A percentile compares a stretch with the other conserved stretches of the same genome.
Evolutionary conservation across 2,329 filamentous ascomycete genomes (phyloP).

Genomic region (Penicillium sp.): DNA sequence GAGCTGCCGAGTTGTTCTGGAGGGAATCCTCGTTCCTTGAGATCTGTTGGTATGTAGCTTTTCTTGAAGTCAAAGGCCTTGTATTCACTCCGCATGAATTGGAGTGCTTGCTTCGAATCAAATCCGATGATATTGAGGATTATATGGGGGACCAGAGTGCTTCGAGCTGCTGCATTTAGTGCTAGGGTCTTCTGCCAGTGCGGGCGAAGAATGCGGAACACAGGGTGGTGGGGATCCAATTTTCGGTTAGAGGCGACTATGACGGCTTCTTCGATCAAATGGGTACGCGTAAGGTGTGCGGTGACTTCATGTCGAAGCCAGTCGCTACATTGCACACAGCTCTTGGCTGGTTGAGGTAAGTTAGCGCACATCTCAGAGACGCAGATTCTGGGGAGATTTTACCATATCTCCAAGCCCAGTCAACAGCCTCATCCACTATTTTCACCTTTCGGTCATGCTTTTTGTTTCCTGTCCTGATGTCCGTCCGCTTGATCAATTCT

Average conservation of each 20-base stretch:
- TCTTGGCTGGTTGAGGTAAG: conserved; percentile 1
- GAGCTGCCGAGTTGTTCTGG: conserved; percentile 5
- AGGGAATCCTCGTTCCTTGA: conserved; percentile 6
- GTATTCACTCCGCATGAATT: conserved; percentile 6
- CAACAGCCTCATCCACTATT: conserved; percentile 1
- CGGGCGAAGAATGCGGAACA: conserved; percentile 3
- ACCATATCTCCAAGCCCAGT: conserved; percentile 14
- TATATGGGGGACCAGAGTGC: not conserved
- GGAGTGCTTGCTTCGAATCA: not conserved
- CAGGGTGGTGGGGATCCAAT: conserved; percentile 3
- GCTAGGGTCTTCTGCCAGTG: conserved; percentile 11
- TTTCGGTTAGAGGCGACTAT: conserved; percentile 8
- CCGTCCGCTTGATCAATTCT: conserved; percentile 1
- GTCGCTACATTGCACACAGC: conserved; percentile 4
- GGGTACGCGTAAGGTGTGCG: conserved; percentile 4
- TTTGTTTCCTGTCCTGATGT: not conserved
- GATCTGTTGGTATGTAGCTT: conserved; percentile 9
- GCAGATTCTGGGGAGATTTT: not conserved
- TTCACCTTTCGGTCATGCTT: not conserved
- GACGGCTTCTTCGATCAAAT: conserved; percentile 7
- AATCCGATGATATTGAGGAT: conserved; percentile 4
- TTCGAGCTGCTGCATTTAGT: conserved; percentile 2
- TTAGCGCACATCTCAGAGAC: not conserved
- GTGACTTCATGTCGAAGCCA: conserved; percentile 9
- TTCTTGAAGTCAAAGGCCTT: conserved; percentile 4